A percentile compares a stretch with the other conserved stretches of the same genome.
These are phyloP conservation scores for Fomitopsis schrenkii DNA, from an alignment of 1,284 basidiomycete species.

Conservation along the genomic window DNA sequence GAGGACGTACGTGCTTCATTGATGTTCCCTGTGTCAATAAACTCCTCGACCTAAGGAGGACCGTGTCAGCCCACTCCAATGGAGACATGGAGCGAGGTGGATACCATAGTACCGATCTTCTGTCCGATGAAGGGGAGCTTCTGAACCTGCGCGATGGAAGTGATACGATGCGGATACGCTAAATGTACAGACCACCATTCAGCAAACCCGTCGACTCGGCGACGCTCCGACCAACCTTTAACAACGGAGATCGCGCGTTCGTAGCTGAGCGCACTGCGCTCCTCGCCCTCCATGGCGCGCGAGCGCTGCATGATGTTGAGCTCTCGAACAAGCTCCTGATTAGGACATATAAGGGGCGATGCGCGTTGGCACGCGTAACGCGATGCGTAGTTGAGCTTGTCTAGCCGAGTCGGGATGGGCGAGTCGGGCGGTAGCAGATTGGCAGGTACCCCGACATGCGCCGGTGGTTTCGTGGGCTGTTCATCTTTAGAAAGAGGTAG, in stretches of 20 bases:
- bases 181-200: background rate
- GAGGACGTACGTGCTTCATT: conserved; percentile 51
- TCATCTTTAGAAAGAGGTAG: background rate
- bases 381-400: conserved; percentile 33
- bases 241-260: conserved; percentile 64
- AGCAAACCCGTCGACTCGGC: background rate
- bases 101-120: conserved; percentile 58
- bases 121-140: conserved; percentile 57
- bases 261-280: conserved; percentile 63
- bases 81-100: background rate
- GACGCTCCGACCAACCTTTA: conserved; percentile 44
- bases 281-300: conserved; percentile 60
- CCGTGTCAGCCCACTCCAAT: background rate
- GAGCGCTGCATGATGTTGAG: conserved; percentile 56
- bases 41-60: conserved; percentile 57
- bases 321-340: conserved; percentile 53
- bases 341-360: conserved; percentile 61
- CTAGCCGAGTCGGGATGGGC: conserved; percentile 19
- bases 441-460: conserved; percentile 11
- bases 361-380: conserved; percentile 57
- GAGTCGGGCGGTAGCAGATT: conserved; percentile 24
- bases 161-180: conserved; percentile 66
- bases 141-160: conserved; percentile 39
- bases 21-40: conserved; percentile 48
- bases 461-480: background rate